Percentiles rank a stretch among this genome's conserved stretches.
Evolutionary conservation across 495 filamentous ascomycete genomes (phyloP).

Genomic region (Cudoniella acicularis): DNA sequence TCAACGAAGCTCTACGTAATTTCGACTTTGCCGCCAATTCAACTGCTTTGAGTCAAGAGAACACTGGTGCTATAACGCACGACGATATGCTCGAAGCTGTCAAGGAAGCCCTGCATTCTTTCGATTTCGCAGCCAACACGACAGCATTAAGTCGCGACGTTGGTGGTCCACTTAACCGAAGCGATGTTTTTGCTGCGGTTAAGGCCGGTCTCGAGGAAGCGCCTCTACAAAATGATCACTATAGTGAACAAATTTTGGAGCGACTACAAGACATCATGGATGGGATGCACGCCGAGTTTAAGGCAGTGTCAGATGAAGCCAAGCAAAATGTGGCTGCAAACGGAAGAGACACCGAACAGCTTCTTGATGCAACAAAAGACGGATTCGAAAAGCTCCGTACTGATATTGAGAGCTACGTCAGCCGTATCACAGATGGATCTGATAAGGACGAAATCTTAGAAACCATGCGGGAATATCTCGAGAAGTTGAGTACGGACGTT

Average conservation of each 20-base stretch:
- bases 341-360: conserved; percentile 73
- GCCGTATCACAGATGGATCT: conserved; percentile 59
- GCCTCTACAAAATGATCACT: conserved; percentile 41
- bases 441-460: conserved; percentile 76
- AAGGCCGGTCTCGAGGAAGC: conserved; percentile 54
- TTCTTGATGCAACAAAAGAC: conserved; percentile 81
- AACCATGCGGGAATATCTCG: conserved; percentile 67
- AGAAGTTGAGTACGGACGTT: conserved; percentile 68
- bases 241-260: conserved; percentile 65
- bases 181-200: conserved; percentile 65
- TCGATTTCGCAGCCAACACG: conserved; percentile 29
- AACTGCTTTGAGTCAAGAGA: conserved; percentile 36
- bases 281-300: conserved; percentile 64
- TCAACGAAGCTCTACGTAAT: conserved; percentile 70
- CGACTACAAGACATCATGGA: conserved; percentile 72
- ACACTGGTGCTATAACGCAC: too few species aligned
- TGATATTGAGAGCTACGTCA: conserved; percentile 78
- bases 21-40: conserved; percentile 56
- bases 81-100: conserved; percentile 51
- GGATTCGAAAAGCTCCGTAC: conserved; percentile 75
- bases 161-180: conserved; percentile 23
- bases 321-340: conserved; percentile 71
- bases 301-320: conserved; percentile 54
- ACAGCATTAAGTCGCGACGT: conserved; percentile 16
- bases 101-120: conserved; percentile 41